Percentiles rank a stretch among this genome's conserved stretches.
Evolutionary conservation across 768 basidiomycete species (phyloP).

Genomic region (Fistulinella prunicolor): DNA sequence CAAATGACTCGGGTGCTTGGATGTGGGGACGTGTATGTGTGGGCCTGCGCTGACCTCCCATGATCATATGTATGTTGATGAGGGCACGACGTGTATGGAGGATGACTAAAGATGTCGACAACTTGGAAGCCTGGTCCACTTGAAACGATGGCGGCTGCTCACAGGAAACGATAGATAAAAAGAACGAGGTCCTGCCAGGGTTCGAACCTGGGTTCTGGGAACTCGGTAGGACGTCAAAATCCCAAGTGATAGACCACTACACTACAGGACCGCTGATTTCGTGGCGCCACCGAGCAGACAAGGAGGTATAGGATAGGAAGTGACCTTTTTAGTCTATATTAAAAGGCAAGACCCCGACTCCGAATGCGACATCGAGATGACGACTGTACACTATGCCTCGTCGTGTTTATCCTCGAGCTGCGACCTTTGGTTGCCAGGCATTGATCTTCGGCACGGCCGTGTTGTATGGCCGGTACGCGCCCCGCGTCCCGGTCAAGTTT

Average conservation of each 20-base stretch:
- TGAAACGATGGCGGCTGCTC: too few species aligned
- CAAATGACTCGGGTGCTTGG: too few species aligned
- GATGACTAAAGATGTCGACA: too few species aligned
- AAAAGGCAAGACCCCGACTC: too few species aligned
- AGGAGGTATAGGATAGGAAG: too few species aligned
- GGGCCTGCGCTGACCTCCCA: too few species aligned
- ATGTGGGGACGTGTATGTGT: too few species aligned
- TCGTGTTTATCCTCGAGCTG: conserved; percentile 39
- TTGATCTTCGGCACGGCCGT: conserved; percentile 79
- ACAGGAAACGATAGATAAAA: background rate
- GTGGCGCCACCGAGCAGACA: background rate
- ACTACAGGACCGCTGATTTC: conserved; percentile 19
- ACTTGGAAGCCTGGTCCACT: too few species aligned
- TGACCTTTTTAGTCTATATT: too few species aligned
- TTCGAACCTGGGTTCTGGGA: conserved; percentile 27
- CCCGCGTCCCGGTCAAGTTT: conserved; percentile 91
- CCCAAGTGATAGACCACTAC: conserved; percentile 30
- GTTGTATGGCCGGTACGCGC: conserved; percentile 86
- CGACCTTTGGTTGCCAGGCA: conserved; percentile 78
- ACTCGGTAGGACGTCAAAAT: conserved; percentile 12
- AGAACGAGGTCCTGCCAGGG: conserved; percentile 22
- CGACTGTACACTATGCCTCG: background rate
- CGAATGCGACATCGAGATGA: too few species aligned
- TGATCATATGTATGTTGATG: too few species aligned
- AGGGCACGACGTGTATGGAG: too few species aligned